Conservation (phyloP, 805 yeast species). For the Zygosaccharomyces pseudorouxii region DNA sequence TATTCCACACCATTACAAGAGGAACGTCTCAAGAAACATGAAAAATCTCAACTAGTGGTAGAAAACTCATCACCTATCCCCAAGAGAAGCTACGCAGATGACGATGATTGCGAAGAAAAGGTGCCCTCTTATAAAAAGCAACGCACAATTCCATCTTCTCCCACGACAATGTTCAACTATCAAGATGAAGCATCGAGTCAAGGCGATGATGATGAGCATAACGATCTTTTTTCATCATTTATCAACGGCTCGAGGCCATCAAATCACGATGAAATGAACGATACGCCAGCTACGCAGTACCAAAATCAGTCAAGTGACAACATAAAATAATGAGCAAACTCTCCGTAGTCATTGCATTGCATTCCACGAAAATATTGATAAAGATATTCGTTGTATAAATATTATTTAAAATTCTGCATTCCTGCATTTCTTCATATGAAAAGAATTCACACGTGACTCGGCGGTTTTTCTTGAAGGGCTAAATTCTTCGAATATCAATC, state of each 20-base stretch:
- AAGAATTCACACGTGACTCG: constrained; percentile 1
- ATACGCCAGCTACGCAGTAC: constrained; percentile 29
- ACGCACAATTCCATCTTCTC: constrained; percentile 33
- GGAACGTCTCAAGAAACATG: constrained; percentile 6
- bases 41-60: constrained; percentile 1
- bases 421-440: neutral
- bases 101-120: constrained; percentile 8
- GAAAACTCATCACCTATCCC: constrained; percentile 11
- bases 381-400: constrained; percentile 6
- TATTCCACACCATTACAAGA: constrained; percentile 20
- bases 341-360: neutral
- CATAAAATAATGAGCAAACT: constrained; percentile 5
- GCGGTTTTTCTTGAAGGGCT: neutral
- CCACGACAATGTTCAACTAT: constrained; percentile 30
- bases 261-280: constrained; percentile 17
- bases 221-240: constrained; percentile 27
- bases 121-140: constrained; percentile 21
- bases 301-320: constrained; percentile 14
- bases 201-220: constrained; percentile 13
- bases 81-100: constrained; percentile 6
- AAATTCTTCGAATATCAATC: neutral
- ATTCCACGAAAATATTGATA: neutral
- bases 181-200: constrained; percentile 15
- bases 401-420: constrained; percentile 1
- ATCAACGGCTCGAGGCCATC: constrained; percentile 15